Evolutionary conservation across 108 stramenopile species (phyloP), one percentile per base, ranked within the genome.

Genomic region (Discostella stelligeroides): DNA sequence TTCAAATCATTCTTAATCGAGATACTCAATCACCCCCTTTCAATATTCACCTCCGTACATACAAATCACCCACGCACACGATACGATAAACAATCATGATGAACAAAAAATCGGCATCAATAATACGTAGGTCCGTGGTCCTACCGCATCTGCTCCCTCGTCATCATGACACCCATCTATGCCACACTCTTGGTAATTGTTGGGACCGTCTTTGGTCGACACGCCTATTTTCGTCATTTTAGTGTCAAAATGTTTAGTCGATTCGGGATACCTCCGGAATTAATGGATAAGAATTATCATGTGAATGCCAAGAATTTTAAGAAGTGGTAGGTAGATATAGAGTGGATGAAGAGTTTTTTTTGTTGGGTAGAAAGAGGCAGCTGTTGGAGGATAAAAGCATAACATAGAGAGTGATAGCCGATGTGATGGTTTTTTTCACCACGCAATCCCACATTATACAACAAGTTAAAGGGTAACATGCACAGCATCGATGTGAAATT

Each of bases 141-240:
- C 10, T 94, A 88, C 69, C 66, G 90, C 34, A 90, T 94, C 34
- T 88, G 87, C 56, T 86, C 88, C 55, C 40, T 94, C 41, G 87
- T 94, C 28, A 82, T 95, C 58, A 95, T 95, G 91, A 89, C 88
- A 29, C 94, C 94, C 20, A 70, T 95, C 46, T 95, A 95, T 68
- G 81, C 91, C 0, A 73, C 85, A 0, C 68, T 94, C 1, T 65
- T 94, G 13, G 87, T 91, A 6, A 13, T 74, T 28, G 87, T 94
- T 14, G 93, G 93, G 12, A 95, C 94, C 9, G 56, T 88, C 1
- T 92, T 90, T 81, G 91, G 94, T 14, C 58, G 94, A 47, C 94
- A 95, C 67, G 76, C 76, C 28, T 95, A 95, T 55, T 95, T 95
- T 63, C 80, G 88, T 21, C 88, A 89, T 65, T 95, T 95, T 77